phyloP scores from a whole-genome alignment of 257 asterid species.

The Solanum etuberosum region DNA sequence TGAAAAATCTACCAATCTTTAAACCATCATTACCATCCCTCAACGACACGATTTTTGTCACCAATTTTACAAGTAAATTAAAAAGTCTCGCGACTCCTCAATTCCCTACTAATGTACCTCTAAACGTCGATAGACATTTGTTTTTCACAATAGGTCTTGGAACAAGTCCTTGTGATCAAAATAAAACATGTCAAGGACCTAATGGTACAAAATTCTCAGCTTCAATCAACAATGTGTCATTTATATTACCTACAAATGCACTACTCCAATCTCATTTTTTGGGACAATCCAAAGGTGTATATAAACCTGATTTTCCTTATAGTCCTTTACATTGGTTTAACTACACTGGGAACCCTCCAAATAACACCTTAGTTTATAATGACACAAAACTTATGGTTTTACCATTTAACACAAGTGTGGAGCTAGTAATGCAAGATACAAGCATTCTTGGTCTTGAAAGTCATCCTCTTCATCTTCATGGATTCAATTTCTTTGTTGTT shows the following conservation, averaged over 20 bases:
- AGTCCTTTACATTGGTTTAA: slow-evolving; percentile 39
- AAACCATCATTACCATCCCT: slow-evolving; percentile 31
- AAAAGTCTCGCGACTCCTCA: background rate
- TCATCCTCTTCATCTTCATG: background rate
- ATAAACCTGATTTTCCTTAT: slow-evolving; percentile 33
- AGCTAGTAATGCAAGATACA: background rate
- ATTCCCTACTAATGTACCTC: background rate
- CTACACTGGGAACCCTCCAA: slow-evolving; percentile 45
- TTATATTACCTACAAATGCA: background rate
- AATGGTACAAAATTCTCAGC: background rate
- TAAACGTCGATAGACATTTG: background rate
- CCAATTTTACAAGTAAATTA: slow-evolving; percentile 21
- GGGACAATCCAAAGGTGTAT: slow-evolving; percentile 17
- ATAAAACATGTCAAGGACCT: background rate
- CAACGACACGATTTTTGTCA: slow-evolving; percentile 32
- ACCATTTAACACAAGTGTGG: background rate
- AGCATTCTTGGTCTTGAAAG: background rate
- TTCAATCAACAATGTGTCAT: background rate
- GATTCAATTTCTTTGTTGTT: background rate
- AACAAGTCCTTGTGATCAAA: background rate
- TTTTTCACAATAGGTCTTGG: background rate
- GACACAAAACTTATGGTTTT: slow-evolving; percentile 39
- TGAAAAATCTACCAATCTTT: slow-evolving; percentile 21
- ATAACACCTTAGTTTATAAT: slow-evolving; percentile 33
- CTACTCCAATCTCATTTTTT: background rate